phyloP scores from a whole-genome alignment of 192 early-diverging fungal species.

The Coemansia sp. region DNA sequence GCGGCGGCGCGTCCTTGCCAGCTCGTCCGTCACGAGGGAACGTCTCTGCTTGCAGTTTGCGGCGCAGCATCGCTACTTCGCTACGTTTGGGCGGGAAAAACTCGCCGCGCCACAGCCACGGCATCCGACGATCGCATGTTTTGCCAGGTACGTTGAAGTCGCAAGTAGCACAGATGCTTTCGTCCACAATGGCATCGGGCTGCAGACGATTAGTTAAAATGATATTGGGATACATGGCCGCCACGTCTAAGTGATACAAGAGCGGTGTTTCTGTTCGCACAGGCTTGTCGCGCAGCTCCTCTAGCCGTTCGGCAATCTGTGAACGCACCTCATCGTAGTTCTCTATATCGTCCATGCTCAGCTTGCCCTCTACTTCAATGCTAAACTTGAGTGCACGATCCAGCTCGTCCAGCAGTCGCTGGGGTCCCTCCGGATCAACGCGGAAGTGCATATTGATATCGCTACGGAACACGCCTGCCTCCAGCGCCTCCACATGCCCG shows the following conservation, averaged over 20 bases:
- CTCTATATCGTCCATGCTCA: constrained; percentile 70
- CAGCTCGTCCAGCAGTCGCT: constrained; percentile 85
- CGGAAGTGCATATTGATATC: constrained; percentile 87
- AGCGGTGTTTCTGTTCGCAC: constrained; percentile 74
- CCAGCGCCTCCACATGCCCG: constrained; percentile 98
- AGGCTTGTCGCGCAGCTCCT: constrained; percentile 76
- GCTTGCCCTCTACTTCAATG: constrained; percentile 78
- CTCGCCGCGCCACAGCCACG: constrained; percentile 98
- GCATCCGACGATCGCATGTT: constrained; percentile 88
- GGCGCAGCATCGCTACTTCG: constrained; percentile 89
- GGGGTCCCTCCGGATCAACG: constrained; percentile 70
- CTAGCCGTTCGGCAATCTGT: constrained; percentile 64
- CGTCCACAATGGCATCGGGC: constrained; percentile 92
- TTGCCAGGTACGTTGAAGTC: constrained; percentile 89
- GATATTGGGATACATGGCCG: constrained; percentile 99
- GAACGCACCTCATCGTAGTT: constrained; percentile 85
- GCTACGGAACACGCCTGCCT: constrained; percentile 94
- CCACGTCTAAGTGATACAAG: constrained; percentile 99
- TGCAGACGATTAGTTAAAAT: constrained; percentile 97
- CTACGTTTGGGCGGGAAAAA: constrained; percentile 84
- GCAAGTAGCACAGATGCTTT: constrained; percentile 84
- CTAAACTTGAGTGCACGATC: constrained; percentile 89
- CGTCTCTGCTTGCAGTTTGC: constrained; percentile 76
- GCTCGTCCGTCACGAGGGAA: constrained; percentile 61
- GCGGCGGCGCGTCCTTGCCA: constrained; percentile 39